Conservation (phyloP, 495 filamentous ascomycete genomes). For the Podospora australis region DNA sequence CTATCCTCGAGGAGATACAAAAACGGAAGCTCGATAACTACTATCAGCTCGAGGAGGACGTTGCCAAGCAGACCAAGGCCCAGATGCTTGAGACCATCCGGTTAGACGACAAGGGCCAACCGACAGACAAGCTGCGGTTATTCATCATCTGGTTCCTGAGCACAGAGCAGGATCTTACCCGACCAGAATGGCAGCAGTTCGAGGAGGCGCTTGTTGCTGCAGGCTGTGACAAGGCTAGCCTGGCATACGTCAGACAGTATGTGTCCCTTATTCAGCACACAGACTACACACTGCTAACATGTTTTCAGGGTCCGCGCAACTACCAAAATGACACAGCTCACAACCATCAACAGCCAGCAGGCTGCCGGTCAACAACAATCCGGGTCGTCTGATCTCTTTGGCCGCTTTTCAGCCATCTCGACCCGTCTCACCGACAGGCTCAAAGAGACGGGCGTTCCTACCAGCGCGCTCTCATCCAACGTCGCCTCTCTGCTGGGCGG, state of each 20-base stretch:
- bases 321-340: constrained; percentile 98
- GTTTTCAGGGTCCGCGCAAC: constrained; percentile 74
- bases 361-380: constrained; percentile 53
- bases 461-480: constrained; percentile 58
- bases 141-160: constrained; percentile 98
- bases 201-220: constrained; percentile 75
- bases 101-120: constrained; percentile 70
- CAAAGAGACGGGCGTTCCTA: constrained; percentile 70
- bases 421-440: constrained; percentile 88
- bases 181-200: constrained; percentile 76
- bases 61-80: constrained; percentile 84
- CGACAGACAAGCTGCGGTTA: constrained; percentile 80
- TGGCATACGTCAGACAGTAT: constrained; percentile 80
- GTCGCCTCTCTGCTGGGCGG: constrained; percentile 95
- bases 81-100: constrained; percentile 87
- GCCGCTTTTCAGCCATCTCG: constrained; percentile 82
- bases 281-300: constrained; percentile 22
- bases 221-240: constrained; percentile 64
- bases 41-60: constrained; percentile 91
- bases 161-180: constrained; percentile 80
- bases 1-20: constrained; percentile 24
- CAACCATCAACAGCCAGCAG: constrained; percentile 58
- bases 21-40: constrained; percentile 92
- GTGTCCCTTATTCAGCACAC: constrained; percentile 16
- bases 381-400: constrained; percentile 69